These are phyloP conservation scores for Xerocomellus intermedius DNA, from an alignment of 768 basidiomycete genomes.

Conservation along the genomic window DNA sequence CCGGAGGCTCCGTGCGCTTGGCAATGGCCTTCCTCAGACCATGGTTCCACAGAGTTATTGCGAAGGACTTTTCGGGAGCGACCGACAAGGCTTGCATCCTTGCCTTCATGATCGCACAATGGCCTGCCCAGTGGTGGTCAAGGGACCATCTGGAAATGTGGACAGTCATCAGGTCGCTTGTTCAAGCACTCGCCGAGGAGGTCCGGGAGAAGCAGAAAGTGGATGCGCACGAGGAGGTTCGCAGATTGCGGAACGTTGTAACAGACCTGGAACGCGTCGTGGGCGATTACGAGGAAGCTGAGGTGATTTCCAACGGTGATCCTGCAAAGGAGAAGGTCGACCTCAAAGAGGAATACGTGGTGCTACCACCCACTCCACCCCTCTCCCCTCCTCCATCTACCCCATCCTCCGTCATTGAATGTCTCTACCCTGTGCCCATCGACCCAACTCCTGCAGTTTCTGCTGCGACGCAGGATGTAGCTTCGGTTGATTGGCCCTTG, in stretches of 20 bases:
- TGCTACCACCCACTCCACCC: conserved; percentile 22
- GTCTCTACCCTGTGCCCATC: conserved; percentile 6
- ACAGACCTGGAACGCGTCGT: conserved; percentile 48
- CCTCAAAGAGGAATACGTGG: conserved; percentile 2
- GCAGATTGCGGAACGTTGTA: conserved; percentile 48
- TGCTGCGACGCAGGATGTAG: conserved; percentile 7
- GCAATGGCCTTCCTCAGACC: conserved; percentile 66
- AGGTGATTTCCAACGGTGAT: conserved; percentile 24
- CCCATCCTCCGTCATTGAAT: conserved; percentile 19
- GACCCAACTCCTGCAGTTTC: neutral
- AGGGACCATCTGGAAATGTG: conserved; percentile 62
- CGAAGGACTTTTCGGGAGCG: conserved; percentile 38
- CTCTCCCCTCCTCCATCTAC: conserved; percentile 20
- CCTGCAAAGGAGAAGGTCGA: conserved; percentile 17
- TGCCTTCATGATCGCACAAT: conserved; percentile 53
- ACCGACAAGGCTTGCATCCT: conserved; percentile 41
- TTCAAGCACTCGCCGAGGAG: conserved; percentile 63
- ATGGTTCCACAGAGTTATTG: conserved; percentile 59
- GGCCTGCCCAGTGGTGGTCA: conserved; percentile 71
- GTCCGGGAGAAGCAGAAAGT: conserved; percentile 49
- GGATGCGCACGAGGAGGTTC: conserved; percentile 45
- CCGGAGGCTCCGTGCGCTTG: conserved; percentile 64
- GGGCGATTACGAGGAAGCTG: conserved; percentile 38
- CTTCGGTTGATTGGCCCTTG: neutral
- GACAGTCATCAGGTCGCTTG: conserved; percentile 56